A percentile compares a stretch with the other conserved stretches of the same genome.
Evolutionary conservation across 2,329 filamentous ascomycete genomes (phyloP).

Genomic region (Lachnellula suecica): DNA sequence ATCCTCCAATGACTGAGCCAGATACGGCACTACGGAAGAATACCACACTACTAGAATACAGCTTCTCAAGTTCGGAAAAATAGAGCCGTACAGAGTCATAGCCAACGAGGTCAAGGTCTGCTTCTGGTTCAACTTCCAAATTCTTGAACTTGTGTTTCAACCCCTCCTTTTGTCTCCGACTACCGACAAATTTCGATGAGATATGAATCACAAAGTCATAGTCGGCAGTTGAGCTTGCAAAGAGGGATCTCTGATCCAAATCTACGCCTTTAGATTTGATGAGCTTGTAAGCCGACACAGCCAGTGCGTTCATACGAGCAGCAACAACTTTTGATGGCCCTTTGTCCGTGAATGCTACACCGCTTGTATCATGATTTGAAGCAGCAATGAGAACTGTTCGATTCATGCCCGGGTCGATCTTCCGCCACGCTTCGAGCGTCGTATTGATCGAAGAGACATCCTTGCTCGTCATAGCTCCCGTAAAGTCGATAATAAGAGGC

Average conservation of each 20-base stretch:
- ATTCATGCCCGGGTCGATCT: conserved; percentile 86
- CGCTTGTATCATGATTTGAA: conserved; percentile 74
- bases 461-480: conserved; percentile 59
- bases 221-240: conserved; percentile 69
- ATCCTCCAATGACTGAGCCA: conserved; percentile 57
- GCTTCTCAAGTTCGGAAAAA: conserved; percentile 62
- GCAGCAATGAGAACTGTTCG: conserved; percentile 78
- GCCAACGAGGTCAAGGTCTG: conserved; percentile 43
- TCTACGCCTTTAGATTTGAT: conserved; percentile 52
- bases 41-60: conserved; percentile 69
- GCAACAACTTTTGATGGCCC: conserved; percentile 80
- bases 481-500: conserved; percentile 77
- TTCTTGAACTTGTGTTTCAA: conserved; percentile 72
- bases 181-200: conserved; percentile 30
- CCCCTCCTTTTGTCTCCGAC: conserved; percentile 35
- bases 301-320: conserved; percentile 77
- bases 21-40: conserved; percentile 72
- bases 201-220: conserved; percentile 87
- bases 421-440: conserved; percentile 80
- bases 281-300: conserved; percentile 70
- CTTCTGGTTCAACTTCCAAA: conserved; percentile 59
- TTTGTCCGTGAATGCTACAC: conserved; percentile 76
- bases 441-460: conserved; percentile 65
- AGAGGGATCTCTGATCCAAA: conserved; percentile 61
- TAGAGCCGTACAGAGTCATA: conserved; percentile 63